These are phyloP conservation scores for Brassica carinata DNA, from an alignment of 345 rosid species.

Conservation along the genomic window DNA sequence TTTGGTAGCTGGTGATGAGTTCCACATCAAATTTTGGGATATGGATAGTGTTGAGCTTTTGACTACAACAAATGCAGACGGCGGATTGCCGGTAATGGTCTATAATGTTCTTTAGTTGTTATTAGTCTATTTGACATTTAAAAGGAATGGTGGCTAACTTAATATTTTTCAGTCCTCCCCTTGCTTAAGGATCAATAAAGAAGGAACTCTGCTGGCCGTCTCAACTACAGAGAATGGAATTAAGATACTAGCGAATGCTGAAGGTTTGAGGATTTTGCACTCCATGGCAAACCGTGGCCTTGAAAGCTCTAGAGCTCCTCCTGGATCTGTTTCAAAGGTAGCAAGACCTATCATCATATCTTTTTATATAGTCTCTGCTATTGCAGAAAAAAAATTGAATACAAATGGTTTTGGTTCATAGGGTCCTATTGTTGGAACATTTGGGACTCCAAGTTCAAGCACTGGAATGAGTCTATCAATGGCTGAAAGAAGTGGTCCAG, in stretches of 20 bases:
- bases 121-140: constrained; percentile 3
- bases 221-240: constrained; percentile 68
- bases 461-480: constrained; percentile 41
- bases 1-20: constrained; percentile 78
- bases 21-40: constrained; percentile 72
- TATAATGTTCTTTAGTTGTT: background rate
- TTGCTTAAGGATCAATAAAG: constrained; percentile 64
- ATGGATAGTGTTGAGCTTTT: constrained; percentile 68
- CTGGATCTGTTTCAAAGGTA: constrained; percentile 51
- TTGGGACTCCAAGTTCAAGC: constrained; percentile 48
- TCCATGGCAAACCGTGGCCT: constrained; percentile 48
- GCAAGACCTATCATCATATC: constrained; percentile 7
- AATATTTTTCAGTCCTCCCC: constrained; percentile 58
- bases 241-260: constrained; percentile 62
- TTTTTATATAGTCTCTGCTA: constrained; percentile 1
- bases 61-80: constrained; percentile 57
- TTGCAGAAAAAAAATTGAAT: constrained; percentile 1
- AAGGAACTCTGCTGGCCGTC: constrained; percentile 69
- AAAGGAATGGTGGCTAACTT: constrained; percentile 23
- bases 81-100: constrained; percentile 58
- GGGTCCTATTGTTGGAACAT: constrained; percentile 41
- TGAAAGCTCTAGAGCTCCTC: constrained; percentile 55
- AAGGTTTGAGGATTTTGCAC: constrained; percentile 61
- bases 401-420: constrained; percentile 27
- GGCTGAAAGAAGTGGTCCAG: constrained; percentile 50